Evolutionary conservation across 257 asterid genomes (phyloP).

Genomic region (Solanum arcanum): DNA sequence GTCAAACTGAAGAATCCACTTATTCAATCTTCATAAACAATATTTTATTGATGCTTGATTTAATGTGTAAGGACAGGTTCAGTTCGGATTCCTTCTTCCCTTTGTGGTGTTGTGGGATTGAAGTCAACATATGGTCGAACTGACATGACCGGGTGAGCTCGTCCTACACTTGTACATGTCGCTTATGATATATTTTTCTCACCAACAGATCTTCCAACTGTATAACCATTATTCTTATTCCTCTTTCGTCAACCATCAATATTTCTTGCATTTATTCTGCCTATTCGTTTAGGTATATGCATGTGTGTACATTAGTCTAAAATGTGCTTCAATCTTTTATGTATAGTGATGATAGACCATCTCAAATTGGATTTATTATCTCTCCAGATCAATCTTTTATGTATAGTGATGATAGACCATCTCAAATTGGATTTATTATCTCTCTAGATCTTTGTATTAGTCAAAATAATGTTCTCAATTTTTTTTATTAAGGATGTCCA

Average conservation of each 20-base stretch:
- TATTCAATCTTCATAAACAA: neutral
- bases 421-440: neutral
- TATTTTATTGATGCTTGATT: slow-evolving; percentile 9
- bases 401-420: neutral
- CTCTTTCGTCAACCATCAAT: neutral
- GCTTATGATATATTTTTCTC: neutral
- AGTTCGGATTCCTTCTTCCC: slow-evolving; percentile 87
- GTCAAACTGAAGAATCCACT: slow-evolving; percentile 9
- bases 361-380: neutral
- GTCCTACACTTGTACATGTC: neutral
- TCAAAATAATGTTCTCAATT: neutral
- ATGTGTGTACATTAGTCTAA: neutral
- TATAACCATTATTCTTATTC: neutral
- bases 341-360: neutral
- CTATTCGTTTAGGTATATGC: neutral
- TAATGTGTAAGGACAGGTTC: slow-evolving; percentile 56
- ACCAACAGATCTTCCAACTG: neutral
- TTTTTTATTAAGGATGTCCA: too few species aligned
- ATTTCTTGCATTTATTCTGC: neutral
- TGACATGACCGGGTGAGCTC: slow-evolving; percentile 68
- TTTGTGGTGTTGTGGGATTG: slow-evolving; percentile 95
- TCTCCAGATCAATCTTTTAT: neutral
- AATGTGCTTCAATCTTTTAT: neutral
- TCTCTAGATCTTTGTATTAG: neutral
- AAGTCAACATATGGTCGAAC: slow-evolving; percentile 90